These are phyloP conservation scores for Laburnicola sp. DNA, from an alignment of 2,329 filamentous ascomycete genomes.

Conservation along the genomic window DNA sequence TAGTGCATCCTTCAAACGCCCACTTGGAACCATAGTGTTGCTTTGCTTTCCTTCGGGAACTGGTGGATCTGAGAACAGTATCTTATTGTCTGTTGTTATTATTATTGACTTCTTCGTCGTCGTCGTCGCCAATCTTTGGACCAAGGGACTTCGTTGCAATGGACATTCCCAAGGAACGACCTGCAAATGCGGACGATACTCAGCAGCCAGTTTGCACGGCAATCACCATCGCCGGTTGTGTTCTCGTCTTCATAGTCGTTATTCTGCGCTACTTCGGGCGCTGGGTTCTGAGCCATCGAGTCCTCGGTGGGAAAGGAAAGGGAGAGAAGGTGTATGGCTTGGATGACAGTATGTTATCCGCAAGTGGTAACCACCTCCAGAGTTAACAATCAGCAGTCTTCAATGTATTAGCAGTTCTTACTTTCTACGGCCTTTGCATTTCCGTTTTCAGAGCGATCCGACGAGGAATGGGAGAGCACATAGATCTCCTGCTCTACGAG, in stretches of 20 bases:
- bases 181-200: conserved; percentile 16
- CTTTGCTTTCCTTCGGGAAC: too few species aligned
- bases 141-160: conserved; percentile 3
- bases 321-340: conserved; percentile 14
- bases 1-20: too few species aligned
- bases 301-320: conserved; percentile 6
- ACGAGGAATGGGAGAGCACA: conserved; percentile 39
- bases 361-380: background rate
- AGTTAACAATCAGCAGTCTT: conserved; percentile 14
- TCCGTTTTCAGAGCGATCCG: conserved; percentile 19
- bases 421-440: conserved; percentile 20
- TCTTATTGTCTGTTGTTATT: too few species aligned
- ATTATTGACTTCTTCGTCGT: too few species aligned
- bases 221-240: conserved; percentile 9
- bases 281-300: conserved; percentile 16
- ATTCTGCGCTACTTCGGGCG: conserved; percentile 20
- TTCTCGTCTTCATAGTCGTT: conserved; percentile 13
- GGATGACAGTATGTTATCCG: conserved; percentile 20
- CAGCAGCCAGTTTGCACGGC: conserved; percentile 9
- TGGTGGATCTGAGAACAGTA: too few species aligned
- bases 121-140: too few species aligned
- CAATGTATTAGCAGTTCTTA: conserved; percentile 21
- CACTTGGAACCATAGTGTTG: too few species aligned
- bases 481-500: conserved; percentile 28
- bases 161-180: conserved; percentile 18